Percentiles rank a stretch among this genome's conserved stretches.
Conservation (phyloP, 768 basidiomycete species). For the Psilocybe cyanescens region DNA sequence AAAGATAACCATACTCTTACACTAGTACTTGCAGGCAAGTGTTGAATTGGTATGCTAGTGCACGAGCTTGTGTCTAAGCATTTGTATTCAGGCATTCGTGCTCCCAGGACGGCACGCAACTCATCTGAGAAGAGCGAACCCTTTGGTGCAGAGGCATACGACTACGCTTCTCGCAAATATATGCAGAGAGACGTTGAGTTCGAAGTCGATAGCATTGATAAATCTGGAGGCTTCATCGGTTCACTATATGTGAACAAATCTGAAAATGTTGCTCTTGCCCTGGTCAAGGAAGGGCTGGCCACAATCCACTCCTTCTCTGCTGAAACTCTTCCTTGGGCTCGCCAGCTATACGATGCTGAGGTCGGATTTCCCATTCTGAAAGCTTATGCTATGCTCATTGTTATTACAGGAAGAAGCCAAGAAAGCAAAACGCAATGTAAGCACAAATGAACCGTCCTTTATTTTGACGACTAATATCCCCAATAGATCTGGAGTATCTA, state of each 20-base stretch:
- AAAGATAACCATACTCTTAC: conserved; percentile 95
- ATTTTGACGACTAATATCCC: background rate
- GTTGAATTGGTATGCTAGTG: background rate
- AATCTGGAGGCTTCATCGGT: conserved; percentile 95
- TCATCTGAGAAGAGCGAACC: conserved; percentile 87
- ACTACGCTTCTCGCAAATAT: conserved; percentile 78
- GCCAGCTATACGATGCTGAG: conserved; percentile 85
- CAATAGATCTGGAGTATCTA: conserved; percentile 85
- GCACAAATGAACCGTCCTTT: conserved; percentile 25
- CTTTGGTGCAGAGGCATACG: conserved; percentile 80
- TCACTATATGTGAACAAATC: conserved; percentile 82
- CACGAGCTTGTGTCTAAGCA: background rate
- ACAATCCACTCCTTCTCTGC: conserved; percentile 89
- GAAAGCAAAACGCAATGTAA: conserved; percentile 72
- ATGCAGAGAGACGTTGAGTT: conserved; percentile 98
- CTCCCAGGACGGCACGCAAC: conserved; percentile 85
- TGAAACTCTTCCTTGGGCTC: conserved; percentile 78
- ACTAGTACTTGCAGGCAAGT: conserved; percentile 80
- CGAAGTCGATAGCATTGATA: conserved; percentile 88
- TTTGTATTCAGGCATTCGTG: conserved; percentile 70
- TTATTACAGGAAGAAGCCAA: conserved; percentile 76
- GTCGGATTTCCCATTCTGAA: conserved; percentile 36
- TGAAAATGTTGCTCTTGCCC: conserved; percentile 84
- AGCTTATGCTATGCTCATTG: background rate
- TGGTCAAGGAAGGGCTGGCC: conserved; percentile 87